phyloP scores from a whole-genome alignment of 1,284 basidiomycete genomes.

The Anthracocystis walkeri region DNA sequence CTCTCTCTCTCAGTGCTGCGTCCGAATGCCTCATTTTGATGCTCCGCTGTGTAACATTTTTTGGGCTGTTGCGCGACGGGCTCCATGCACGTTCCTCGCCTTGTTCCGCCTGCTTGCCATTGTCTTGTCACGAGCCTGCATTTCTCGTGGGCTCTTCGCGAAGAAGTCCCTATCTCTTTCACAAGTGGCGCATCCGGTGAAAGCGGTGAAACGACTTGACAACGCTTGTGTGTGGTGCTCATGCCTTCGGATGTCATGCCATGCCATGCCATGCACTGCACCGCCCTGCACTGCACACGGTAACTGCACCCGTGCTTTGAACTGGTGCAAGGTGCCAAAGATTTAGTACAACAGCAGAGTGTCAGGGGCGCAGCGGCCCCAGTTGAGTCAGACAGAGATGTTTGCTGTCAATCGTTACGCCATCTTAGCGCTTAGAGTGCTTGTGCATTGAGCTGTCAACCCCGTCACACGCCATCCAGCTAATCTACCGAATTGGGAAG shows the following conservation, averaged over 20 bases:
- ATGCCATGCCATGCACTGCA: conserved; percentile 15
- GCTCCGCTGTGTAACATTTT: conserved; percentile 7
- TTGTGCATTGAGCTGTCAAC: no score
- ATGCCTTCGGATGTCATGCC: neutral
- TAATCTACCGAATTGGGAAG: no score
- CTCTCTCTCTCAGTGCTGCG: neutral
- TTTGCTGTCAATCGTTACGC: no score
- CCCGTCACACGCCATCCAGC: no score
- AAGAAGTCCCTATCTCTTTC: neutral
- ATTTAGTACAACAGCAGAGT: neutral
- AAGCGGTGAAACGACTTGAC: neutral
- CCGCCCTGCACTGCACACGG: conserved; percentile 11
- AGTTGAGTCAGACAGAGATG: neutral
- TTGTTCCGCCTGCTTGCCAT: neutral
- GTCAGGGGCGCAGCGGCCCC: neutral
- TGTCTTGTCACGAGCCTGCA: neutral
- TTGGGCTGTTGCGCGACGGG: conserved; percentile 1
- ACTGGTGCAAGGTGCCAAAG: conserved; percentile 16
- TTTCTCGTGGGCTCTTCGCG: neutral
- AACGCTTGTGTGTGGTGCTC: neutral
- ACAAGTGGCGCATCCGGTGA: neutral
- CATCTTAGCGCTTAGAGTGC: no score
- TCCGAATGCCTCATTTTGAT: neutral
- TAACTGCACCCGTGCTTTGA: conserved; percentile 14
- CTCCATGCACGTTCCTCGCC: conserved; percentile 23